These are phyloP conservation scores for Myriosclerotinia scirpicola DNA, from an alignment of 2,329 filamentous ascomycete genomes.

Conservation along the genomic window DNA sequence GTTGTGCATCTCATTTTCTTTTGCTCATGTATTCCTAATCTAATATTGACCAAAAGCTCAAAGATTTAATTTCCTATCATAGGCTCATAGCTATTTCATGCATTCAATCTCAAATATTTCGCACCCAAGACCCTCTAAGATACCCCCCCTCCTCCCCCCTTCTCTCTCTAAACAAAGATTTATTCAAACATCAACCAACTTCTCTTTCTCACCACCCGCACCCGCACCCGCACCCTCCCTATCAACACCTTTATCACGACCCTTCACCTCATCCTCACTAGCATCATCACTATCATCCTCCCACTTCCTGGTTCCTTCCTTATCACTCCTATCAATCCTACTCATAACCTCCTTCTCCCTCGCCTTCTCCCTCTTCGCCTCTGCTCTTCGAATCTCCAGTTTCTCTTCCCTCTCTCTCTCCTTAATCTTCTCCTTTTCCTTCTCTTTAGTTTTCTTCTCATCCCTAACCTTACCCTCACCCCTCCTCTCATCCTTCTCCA, in stretches of 20 bases:
- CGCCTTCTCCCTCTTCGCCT: slow-evolving; percentile 12
- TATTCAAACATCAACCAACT: slow-evolving; percentile 35
- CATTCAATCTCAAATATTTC: too few relatives aligned
- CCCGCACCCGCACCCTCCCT: slow-evolving; percentile 25
- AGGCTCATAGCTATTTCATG: too few relatives aligned
- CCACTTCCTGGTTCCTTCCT: slow-evolving; percentile 33
- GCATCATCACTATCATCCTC: slow-evolving; percentile 31
- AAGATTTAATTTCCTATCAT: not conserved
- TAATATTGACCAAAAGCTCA: not conserved
- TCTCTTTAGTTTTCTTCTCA: not conserved
- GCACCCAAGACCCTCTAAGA: not conserved
- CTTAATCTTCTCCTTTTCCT: slow-evolving; percentile 20
- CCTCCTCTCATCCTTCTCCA: not conserved
- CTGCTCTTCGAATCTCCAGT: slow-evolving; percentile 1
- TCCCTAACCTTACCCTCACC: not conserved
- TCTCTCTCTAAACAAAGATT: not conserved
- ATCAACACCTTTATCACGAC: not conserved
- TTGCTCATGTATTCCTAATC: too few relatives aligned
- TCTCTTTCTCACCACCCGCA: slow-evolving; percentile 28
- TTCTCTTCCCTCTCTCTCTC: not conserved
- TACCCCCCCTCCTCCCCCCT: not conserved
- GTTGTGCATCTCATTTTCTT: too few relatives aligned
- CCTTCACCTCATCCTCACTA: slow-evolving; percentile 15
- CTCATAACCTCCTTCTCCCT: slow-evolving; percentile 6
- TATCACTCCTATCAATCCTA: slow-evolving; percentile 29